Evolutionary conservation across 2,329 filamentous ascomycete genomes (phyloP).

Genomic region (Dendryphion nanum): DNA sequence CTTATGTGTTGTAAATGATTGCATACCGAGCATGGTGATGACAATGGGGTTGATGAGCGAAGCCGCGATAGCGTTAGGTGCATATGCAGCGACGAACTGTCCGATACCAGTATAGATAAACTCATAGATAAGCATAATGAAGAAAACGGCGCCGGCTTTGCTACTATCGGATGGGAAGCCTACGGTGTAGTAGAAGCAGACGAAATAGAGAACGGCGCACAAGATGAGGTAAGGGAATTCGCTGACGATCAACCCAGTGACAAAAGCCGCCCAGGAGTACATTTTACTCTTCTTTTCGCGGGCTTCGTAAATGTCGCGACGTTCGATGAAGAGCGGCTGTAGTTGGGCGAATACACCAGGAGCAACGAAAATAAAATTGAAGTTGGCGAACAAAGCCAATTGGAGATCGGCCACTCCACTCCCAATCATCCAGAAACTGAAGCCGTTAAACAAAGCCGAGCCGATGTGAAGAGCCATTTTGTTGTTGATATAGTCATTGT

Average conservation of each 20-base stretch:
- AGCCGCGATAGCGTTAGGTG: conserved; percentile 46
- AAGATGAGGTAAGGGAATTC: conserved; percentile 67
- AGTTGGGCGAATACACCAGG: conserved; percentile 42
- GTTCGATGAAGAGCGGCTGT: conserved; percentile 46
- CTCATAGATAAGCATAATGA: conserved; percentile 51
- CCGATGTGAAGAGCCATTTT: conserved; percentile 23
- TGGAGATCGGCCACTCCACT: conserved; percentile 38
- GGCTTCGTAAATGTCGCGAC: conserved; percentile 52
- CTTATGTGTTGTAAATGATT: no score
- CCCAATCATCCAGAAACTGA: conserved; percentile 27
- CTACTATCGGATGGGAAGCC: conserved; percentile 18
- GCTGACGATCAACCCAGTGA: conserved; percentile 66
- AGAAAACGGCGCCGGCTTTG: conserved; percentile 50
- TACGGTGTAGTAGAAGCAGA: conserved; percentile 63
- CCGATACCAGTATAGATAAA: conserved; percentile 59
- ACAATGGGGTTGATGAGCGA: conserved; percentile 51
- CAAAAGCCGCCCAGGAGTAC: conserved; percentile 72
- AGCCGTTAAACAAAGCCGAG: conserved; percentile 21
- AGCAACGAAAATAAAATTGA: conserved; percentile 46
- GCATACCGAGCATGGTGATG: conserved; percentile 16
- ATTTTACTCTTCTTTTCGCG: conserved; percentile 63
- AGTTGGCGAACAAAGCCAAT: conserved; percentile 47
- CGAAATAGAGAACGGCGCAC: conserved; percentile 61
- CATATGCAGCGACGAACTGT: conserved; percentile 53
- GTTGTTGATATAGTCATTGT: conserved; percentile 25